Evolutionary conservation across 1,284 basidiomycete species (phyloP), one percentile per base, ranked within the genome.

Genomic region (Ceratobasidium sp.): DNA sequence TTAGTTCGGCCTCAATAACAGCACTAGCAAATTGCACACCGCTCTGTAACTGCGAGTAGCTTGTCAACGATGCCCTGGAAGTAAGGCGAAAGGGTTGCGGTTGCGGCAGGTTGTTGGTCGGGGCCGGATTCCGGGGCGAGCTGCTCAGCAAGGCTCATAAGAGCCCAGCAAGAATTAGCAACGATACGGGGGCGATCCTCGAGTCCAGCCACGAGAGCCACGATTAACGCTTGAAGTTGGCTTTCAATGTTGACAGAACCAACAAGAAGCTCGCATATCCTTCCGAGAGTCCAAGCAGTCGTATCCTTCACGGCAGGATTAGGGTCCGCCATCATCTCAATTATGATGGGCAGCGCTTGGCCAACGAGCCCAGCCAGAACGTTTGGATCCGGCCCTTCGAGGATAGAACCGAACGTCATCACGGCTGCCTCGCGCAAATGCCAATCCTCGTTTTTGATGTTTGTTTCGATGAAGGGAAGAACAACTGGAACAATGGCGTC

Each of bases 381-480:
- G 51, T 83, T 83, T 40, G 94, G 91, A 79, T 97, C 93, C 12
- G 96, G 96, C 2, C 97, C 96, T 75, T 98, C 96, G 67, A 99
- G 87, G 78, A 99, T 98, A 2, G 94, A 96, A 70, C 96, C 96
- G 79, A 99, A 99, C 53, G 95, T 91, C 95, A 98, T 98, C 75
- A 98, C 91, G 23, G 96, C 96, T 0, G 96, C 96, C 81, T 99
- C 96, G 69, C 97, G 94, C 72, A 90, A 85, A 79, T 94, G 94
- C 96, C 97, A 99, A 79, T 98, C 94, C 63, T 87, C 85, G 40
- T 88, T 84, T 78, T 94, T 94, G 85, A 99, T 98, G 83, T 98
- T 91, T 33, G 88, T 89, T 82, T 99, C 97, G 77, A 99, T 97
- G 85, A 98, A 99, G 2, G 97, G 96, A 74, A 99, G 95, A 70